Base-by-base conservation (phyloP, 2,329 filamentous ascomycete species). In the Scorias spongiosa region DNA sequence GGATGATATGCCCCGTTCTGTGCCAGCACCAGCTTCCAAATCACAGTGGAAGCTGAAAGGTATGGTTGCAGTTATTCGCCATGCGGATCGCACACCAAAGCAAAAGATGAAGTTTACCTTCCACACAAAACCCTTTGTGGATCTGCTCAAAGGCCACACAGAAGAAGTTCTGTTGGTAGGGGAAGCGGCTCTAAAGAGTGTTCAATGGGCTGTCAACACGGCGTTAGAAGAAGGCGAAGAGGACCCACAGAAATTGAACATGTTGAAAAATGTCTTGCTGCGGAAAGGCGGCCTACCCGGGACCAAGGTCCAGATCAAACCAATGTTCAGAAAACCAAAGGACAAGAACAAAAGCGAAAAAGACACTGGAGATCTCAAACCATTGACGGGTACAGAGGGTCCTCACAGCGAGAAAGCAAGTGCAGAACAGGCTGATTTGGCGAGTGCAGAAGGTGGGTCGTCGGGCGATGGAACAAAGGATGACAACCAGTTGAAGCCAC, bases 91-190 rank as follows among this genome's bases (percentile, higher is more conserved):
- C 45, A 98, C 91, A 1, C 91, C 91, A 2, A 98, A 98, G 66
- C 91, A 98, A 57, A 98, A 98, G 61, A 95, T 95, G 71, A 98
- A 98, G 61, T 98, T 96, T 57, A 98, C 91, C 0, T 96, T 98
- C 55, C 91, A 98, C 58, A 93, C 87, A 0, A 85, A 88, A 49
- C 91, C 91, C 0, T 98, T 98, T 57, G 88, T 98, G 49, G 84
- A 93, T 50, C 71, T 98, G 3, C 75, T 98, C 37, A 93, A 89
- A 59, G 91, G 91, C 0, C 89, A 98, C 56, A 85, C 93, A 56
- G 89, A 96, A 63, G 91, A 98, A 60, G 91, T 98, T 1, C 72
- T 98, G 2, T 74, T 98, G 17, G 91, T 94, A 51, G 89, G 89
- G 8, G 87, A 94, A 59, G 80, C 86, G 34, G 91, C 91, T 1